A percentile compares a stretch with the other conserved stretches of the same genome.
Evolutionary conservation across 345 rosid genomes (phyloP).

Genomic region (Arabis hirsuta): DNA sequence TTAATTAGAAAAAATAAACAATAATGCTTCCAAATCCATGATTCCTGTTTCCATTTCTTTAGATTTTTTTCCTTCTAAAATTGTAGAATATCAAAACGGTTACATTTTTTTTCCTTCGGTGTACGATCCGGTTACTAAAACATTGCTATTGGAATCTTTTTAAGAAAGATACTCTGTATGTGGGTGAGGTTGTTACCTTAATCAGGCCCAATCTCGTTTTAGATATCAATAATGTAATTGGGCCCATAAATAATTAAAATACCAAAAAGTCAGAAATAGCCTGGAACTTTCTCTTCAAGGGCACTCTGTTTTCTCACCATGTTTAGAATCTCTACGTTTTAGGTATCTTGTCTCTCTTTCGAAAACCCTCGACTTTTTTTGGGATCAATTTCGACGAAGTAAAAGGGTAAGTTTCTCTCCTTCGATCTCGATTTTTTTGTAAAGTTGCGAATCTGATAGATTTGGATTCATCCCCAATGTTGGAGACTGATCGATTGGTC

Average conservation of each 20-base stretch:
- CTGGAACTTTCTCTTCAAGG: slow-evolving; percentile 11
- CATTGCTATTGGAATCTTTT: background rate
- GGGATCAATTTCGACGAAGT: background rate
- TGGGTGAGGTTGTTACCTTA: background rate
- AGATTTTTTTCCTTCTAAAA: no score
- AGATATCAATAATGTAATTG: background rate
- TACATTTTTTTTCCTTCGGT: no score
- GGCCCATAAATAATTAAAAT: slow-evolving; percentile 18
- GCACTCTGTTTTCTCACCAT: slow-evolving; percentile 29
- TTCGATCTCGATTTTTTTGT: background rate
- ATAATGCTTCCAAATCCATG: no score
- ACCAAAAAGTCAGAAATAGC: background rate
- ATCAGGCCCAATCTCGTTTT: slow-evolving; percentile 10
- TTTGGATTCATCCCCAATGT: slow-evolving; percentile 1
- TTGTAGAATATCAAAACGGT: no score
- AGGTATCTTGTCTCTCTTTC: slow-evolving; percentile 23
- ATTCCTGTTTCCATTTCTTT: no score
- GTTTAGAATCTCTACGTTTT: slow-evolving; percentile 31
- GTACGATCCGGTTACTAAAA: no score
- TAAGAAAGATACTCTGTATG: background rate
- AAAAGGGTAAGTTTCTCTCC: slow-evolving; percentile 3
- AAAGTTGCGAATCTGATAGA: background rate
- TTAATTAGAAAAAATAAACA: no score
- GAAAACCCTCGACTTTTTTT: background rate
- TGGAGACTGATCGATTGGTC: slow-evolving; percentile 6